Conservation (phyloP, 176 grass and related monocot genomes). For the Elaeis guineensis region DNA sequence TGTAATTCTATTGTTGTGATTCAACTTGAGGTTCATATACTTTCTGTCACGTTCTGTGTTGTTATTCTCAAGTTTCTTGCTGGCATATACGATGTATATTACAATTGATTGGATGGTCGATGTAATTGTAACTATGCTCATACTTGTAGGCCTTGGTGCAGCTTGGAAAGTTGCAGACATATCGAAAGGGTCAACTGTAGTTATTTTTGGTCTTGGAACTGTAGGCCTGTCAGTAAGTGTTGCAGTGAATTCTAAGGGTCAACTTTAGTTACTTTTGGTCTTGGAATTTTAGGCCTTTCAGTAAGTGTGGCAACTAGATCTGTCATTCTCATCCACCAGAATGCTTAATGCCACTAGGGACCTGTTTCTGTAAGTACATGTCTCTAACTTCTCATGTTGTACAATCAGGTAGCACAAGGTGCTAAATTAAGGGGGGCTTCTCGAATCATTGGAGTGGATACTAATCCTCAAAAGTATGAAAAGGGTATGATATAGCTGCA, state of each 20-base stretch:
- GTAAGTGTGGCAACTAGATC: conserved; percentile 32
- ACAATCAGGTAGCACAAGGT: conserved; percentile 81
- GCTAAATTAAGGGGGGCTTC: conserved; percentile 74
- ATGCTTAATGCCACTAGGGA: too few species aligned
- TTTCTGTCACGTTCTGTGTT: too few species aligned
- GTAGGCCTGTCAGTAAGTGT: conserved; percentile 91
- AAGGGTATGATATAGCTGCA: conserved; percentile 37
- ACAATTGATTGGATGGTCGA: too few species aligned
- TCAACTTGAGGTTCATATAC: too few species aligned
- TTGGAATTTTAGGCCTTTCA: conserved; percentile 83
- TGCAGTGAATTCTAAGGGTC: conserved; percentile 27
- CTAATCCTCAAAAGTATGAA: conserved; percentile 73
- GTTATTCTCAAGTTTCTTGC: too few species aligned
- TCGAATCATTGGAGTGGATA: conserved; percentile 85
- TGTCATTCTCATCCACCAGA: not conserved
- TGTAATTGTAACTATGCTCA: too few species aligned
- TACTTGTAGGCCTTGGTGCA: conserved; percentile 63
- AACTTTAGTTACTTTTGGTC: conserved; percentile 88
- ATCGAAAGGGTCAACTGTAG: conserved; percentile 65
- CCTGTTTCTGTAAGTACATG: not conserved
- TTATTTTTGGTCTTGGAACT: conserved; percentile 92
- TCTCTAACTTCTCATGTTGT: conserved; percentile 3
- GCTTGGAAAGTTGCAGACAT: conserved; percentile 91
- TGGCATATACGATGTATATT: too few species aligned
- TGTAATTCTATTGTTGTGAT: too few species aligned